Evolutionary conservation across 2,329 filamentous ascomycete species (phyloP).

Genomic region (Fusarium denticulatum): DNA sequence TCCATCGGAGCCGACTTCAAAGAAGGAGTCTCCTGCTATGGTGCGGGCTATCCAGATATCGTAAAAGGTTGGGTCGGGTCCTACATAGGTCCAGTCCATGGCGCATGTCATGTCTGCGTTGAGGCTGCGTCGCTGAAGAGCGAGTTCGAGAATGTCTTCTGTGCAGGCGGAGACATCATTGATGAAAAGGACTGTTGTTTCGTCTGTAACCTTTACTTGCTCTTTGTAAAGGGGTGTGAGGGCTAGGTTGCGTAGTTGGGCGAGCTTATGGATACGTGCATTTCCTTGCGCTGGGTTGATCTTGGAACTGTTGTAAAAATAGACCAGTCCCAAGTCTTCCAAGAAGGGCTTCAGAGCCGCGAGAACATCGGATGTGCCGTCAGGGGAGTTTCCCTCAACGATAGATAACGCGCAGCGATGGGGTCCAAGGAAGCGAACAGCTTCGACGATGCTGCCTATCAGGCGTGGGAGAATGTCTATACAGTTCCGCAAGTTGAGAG

Average conservation of each 20-base stretch:
- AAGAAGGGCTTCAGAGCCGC: conserved; percentile 53
- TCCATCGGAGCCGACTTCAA: conserved; percentile 60
- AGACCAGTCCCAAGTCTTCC: conserved; percentile 50
- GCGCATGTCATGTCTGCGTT: conserved; percentile 66
- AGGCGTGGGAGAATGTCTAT: conserved; percentile 59
- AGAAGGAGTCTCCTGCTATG: conserved; percentile 65
- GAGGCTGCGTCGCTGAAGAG: conserved; percentile 58
- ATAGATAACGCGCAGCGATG: conserved; percentile 63
- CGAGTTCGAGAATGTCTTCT: conserved; percentile 67
- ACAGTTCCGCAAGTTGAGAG: conserved; percentile 61
- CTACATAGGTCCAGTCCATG: conserved; percentile 66
- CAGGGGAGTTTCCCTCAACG: conserved; percentile 64
- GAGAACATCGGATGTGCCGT: conserved; percentile 64
- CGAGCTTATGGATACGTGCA: conserved; percentile 58
- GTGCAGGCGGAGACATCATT: conserved; percentile 64
- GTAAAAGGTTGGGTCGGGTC: conserved; percentile 61
- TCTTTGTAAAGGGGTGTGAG: conserved; percentile 56
- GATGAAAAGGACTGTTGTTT: conserved; percentile 61
- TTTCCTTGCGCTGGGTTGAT: conserved; percentile 55
- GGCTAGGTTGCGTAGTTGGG: conserved; percentile 63
- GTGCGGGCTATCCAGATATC: conserved; percentile 66
- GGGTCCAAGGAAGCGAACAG: conserved; percentile 60
- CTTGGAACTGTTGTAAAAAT: conserved; percentile 54
- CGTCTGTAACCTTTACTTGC: conserved; percentile 37
- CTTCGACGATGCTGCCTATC: conserved; percentile 62